These are phyloP conservation scores for Cystofilobasidium capitatum DNA, from an alignment of 768 basidiomycete genomes.

Conservation along the genomic window DNA sequence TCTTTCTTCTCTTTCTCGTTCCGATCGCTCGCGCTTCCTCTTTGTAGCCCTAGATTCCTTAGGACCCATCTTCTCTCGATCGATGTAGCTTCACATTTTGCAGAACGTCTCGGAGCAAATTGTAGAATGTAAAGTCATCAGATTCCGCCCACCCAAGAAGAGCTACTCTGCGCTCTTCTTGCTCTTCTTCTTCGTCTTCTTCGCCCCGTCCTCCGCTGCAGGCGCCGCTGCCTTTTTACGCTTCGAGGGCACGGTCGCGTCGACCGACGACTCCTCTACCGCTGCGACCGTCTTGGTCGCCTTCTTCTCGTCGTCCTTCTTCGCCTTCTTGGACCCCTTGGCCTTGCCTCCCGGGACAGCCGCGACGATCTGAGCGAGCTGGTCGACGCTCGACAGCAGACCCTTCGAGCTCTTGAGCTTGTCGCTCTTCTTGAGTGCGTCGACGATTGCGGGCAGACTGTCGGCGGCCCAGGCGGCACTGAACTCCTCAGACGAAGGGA, in stretches of 20 bases:
- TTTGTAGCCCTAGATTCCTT: too few species aligned
- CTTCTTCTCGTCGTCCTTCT: conserved; percentile 27
- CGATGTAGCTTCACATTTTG: too few species aligned
- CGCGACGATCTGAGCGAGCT: conserved; percentile 45
- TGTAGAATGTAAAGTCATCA: too few species aligned
- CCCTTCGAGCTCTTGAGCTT: conserved; percentile 48
- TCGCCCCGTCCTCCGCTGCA: conserved; percentile 1
- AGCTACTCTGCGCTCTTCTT: conserved; percentile 9
- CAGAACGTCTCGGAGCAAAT: too few species aligned
- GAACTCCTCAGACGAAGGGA: conserved; percentile 35
- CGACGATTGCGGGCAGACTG: conserved; percentile 50
- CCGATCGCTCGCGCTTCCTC: too few species aligned
- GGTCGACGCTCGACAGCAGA: conserved; percentile 52
- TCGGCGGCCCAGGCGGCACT: conserved; percentile 52
- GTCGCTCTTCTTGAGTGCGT: conserved; percentile 46
- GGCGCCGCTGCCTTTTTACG: conserved; percentile 2
- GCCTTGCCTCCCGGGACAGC: conserved; percentile 28
- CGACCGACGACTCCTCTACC: not conserved
- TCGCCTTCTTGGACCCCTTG: conserved; percentile 22
- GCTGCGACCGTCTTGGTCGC: not conserved
- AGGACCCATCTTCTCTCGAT: too few species aligned
- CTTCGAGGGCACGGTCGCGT: not conserved
- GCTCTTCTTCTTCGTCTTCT: conserved; percentile 14
- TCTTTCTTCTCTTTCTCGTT: too few species aligned
- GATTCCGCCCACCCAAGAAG: not conserved